Base-by-base conservation (phyloP, 192 early-diverging fungal genomes). In the Fimicolochytrium jonesii region DNA sequence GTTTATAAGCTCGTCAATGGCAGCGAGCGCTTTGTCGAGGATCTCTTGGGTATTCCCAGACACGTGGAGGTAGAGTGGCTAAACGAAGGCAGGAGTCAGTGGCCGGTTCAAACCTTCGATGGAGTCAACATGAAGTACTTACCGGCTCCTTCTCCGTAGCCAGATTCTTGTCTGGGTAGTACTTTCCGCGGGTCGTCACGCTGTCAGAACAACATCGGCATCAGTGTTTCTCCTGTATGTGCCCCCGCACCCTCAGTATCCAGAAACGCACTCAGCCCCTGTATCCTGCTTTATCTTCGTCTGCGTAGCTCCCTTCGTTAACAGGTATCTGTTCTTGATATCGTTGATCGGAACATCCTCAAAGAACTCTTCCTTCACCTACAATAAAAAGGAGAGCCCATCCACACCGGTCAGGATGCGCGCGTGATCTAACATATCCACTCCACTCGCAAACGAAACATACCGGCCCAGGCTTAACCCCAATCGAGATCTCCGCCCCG, bases 151-250 rank as follows among this genome's bases (percentile, higher is more conserved):
- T 81, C 11, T 84, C 84, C 13, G 87, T 90, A 10, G 89, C 89
- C n/a, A 87, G 41, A 35, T 65, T 78, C 5, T 80, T 66, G 64
- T 93, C 82, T 26, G 82, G 72, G 68, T 92, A 93, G 71, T 89
- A 89, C 51, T 86, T 86, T 66, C 92, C 92, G 35, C 87, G 73
- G n/a, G 91, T 92, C 2, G 85, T 87, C 18, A 94, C 80, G 64
- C 87, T 69, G 59, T 56, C 11, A 20, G 26, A n/a, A n/a, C n/a
- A n/a, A n/a, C n/a, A n/a, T n/a, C n/a, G n/a, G n/a, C n/a, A n/a
- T n/a, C n/a, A n/a, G n/a, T n/a, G n/a, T n/a, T n/a, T n/a, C n/a
- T n/a, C n/a, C n/a, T n/a, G n/a, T n/a, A 66, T 70, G 25, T n/a
- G n/a, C n/a, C n/a, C n/a, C n/a, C n/a, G n/a, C n/a, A n/a, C n/a